A percentile compares a stretch with the other conserved stretches of the same genome.
These are phyloP conservation scores for Platanus orientalis DNA, from an alignment of 164 flowering plant species.

Conservation along the genomic window DNA sequence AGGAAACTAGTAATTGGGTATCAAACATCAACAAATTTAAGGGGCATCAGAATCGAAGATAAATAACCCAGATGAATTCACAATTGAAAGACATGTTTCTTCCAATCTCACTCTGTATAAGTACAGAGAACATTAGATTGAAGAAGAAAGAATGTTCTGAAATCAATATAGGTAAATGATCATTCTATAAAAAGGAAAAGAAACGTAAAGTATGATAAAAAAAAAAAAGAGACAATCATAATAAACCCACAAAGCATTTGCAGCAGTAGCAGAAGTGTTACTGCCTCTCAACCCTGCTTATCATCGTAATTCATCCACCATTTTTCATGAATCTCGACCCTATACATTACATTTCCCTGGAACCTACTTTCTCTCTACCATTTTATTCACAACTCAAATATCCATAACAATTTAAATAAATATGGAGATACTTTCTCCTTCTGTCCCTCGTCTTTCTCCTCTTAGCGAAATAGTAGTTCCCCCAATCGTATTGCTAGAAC, in stretches of 20 bases:
- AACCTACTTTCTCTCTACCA: conserved; percentile 49
- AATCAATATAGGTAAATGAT: conserved; percentile 19
- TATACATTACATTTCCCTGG: conserved; percentile 63
- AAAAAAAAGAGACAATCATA: conserved; percentile 19
- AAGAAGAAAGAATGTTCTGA: not conserved
- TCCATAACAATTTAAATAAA: conserved; percentile 65
- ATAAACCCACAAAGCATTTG: conserved; percentile 39
- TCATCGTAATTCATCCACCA: conserved; percentile 3
- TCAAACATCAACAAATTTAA: too few relatives aligned
- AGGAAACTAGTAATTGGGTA: too few relatives aligned
- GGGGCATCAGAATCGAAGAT: too few relatives aligned
- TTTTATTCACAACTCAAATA: conserved; percentile 51
- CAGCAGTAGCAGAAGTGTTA: conserved; percentile 21
- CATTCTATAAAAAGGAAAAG: conserved; percentile 29
- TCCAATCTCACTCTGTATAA: too few relatives aligned
- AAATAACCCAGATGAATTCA: too few relatives aligned
- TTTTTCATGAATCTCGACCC: conserved; percentile 33
- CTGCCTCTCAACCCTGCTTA: conserved; percentile 17
- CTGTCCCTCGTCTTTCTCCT: conserved; percentile 13
- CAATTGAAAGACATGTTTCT: too few relatives aligned
- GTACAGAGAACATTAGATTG: too few relatives aligned
- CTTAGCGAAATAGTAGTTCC: not conserved
- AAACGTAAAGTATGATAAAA: conserved; percentile 39
- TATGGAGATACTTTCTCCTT: conserved; percentile 48
- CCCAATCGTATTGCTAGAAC: not conserved